Base-by-base conservation (phyloP, 176 grass and related monocot species). In the Carex pumila region DNA sequence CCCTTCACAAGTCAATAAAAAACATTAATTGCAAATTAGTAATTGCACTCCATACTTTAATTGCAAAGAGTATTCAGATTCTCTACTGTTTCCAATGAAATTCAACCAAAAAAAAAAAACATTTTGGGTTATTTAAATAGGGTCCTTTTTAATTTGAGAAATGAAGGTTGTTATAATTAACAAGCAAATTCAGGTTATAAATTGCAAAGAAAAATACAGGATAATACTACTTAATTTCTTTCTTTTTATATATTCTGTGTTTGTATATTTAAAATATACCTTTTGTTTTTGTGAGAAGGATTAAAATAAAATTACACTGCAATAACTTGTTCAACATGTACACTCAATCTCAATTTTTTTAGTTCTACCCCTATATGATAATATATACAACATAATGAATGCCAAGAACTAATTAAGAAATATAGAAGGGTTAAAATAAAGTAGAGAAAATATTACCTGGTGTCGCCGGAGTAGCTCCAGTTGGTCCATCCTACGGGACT, bases 381-480 rank as follows among this genome's bases (percentile, higher is more conserved):
- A 4, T 69, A 25, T 73, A 73, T 3, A 49, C 21, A 29, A 54
- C 4, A 11, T 5, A 55, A 55, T 25, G 6, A 17, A 76, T 76
- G 49, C 31, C 11, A 54, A 75, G 22, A 53, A 54, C 34, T 71
- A n/a, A 54, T 15, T 43, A 10, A 13, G 12, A 74, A 74, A 54
- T 77, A 25, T 17, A 55, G 13, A 25, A 45, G 52, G 13, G 12
- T 55, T 29, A 25, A 77, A 56, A 56, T 32, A 11, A 77, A 77
- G 32, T 17, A 56, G 73, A 56, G 73, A 81, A n/a, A 49, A 64
- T 61, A 71, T 61, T 86, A 94, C 87, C 76, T 83, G 29, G 88
- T 91, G 86, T 61, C 63, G 64, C 91, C 88, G 21, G 29, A 14
- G 87, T 93, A 97, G 60, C 87, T 89, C 73, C 76, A 74, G 88